Conservation (phyloP, 768 basidiomycete genomes). For the Mycena metata region DNA sequence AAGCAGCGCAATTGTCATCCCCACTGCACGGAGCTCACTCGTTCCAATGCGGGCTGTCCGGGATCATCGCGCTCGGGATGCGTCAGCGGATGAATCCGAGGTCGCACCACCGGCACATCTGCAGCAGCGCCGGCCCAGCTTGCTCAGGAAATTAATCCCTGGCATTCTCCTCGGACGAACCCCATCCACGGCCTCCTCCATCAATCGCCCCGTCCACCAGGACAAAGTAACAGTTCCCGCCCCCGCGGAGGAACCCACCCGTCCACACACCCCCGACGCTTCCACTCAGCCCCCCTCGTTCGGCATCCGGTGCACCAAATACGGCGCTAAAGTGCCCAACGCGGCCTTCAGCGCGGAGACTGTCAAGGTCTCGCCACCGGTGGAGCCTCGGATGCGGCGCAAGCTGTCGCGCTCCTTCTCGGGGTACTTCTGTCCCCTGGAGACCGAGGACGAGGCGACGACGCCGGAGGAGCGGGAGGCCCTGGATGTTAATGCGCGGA, state of each 20-base stretch:
- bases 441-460: not conserved
- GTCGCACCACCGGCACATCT: no score
- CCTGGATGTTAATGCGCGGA: not conserved
- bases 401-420: not conserved
- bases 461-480: not conserved
- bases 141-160: no score
- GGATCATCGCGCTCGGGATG: no score
- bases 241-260: no score
- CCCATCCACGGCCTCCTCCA: not conserved
- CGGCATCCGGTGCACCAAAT: not conserved
- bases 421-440: not conserved
- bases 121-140: no score
- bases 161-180: not conserved
- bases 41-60: conserved; percentile 2
- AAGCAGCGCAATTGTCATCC: conserved; percentile 1
- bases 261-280: no score
- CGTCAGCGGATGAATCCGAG: not conserved
- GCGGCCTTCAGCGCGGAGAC: not conserved
- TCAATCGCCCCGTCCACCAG: not conserved
- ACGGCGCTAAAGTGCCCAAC: not conserved
- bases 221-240: not conserved
- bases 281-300: not conserved
- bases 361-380: not conserved
- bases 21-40: not conserved
- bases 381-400: not conserved